Evolutionary conservation across 306 rosid genomes (phyloP), one percentile per base, ranked within the genome.

Genomic region (Castanospermum australe): DNA sequence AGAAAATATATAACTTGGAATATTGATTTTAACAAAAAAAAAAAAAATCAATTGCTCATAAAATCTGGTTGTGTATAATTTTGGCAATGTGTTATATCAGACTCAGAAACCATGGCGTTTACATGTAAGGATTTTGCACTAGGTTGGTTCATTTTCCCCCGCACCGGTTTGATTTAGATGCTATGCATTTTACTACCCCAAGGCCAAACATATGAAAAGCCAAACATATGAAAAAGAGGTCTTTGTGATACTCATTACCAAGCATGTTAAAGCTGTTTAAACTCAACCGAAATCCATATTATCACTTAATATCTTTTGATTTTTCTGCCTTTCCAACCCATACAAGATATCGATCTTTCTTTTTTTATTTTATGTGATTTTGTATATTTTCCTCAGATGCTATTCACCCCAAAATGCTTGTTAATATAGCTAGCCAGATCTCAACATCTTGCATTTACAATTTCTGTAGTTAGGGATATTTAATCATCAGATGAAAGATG

Each of bases 401-500:
- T 82, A 56, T 39, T 59, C 14, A 2, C 44, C 67, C 55, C 48
- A 13, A 60, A 76, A 47, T 76, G 32, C 20, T 59, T 75, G 12
- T 68, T 38, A 54, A 39, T 35, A 68, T 56, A 24, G 73, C 48
- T 64, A 54, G 28, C 39, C 21, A 67, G 38, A 50, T 79, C 65
- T 65, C 30, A 81, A 71, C 63, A 71, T 65, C 75, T 79, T 74
- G 55, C 36, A 33, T 70, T 36, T 71, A 39, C 74, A 59, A 48
- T 73, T 38, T 2, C 5, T 83, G 77, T 81, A 94, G 98, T 25
- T 87, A 67, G 90, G 70, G 63, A 77, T 75, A 81, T 95, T 94
- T 83, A 79, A 87, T 24, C 97, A 92, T 87, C 84, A 83, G 50
- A 95, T 95, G 97, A 50, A 73, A 35, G 99, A 95, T 87, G 99